Base-by-base conservation (phyloP, 495 filamentous ascomycete genomes). In the Podospora pseudoanserina region DNA sequence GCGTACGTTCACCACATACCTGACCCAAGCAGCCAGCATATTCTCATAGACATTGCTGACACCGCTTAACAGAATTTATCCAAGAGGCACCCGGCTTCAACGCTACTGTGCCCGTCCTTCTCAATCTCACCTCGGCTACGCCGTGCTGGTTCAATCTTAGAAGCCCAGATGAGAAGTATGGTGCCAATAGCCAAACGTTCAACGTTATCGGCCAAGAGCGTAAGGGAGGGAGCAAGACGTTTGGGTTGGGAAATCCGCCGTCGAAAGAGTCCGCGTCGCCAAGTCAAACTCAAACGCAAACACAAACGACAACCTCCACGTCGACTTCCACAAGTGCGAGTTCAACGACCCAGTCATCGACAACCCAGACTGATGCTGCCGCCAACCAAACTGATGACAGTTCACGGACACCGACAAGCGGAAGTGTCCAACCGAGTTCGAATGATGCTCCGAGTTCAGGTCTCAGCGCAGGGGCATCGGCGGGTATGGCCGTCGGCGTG, bases 141-240 rank as follows among this genome's bases (percentile, higher is more conserved):
- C 58, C 49, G 0, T 69, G 67, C 6, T 69, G 67, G 63, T 66
- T 69, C 49, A 65, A 69, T 20, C 7, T 66, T 2, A 57, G 67
- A 5, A 55, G 57, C 9, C 62, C 57, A 1, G 4, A 49, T 49
- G 39, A 49, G 7, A 44, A 28, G 34, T 30, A 39, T 30, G 63
- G 44, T 9, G 23, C 20, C 18, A 63, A 63, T 27, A 58, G 63
- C 49, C 27, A 44, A 23, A 19, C 16, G 11, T 69, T 34, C 3
- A 61, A 62, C 11, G n/a, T 69, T 13, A 32, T 69, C 57, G 44
- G 49, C n/a, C 5, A 44, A 28, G 67, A 69, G 28, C 66, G 66
- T 18, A 23, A 6, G 2, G 11, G 16, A 13, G 66, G 66, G 15
- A 11, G 49, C 18, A 19, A 20, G 60, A 61, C 39, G 5, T 67